A percentile compares a stretch with the other conserved stretches of the same genome.
These are phyloP conservation scores for Cutaneotrichosporon spelunceum DNA, from an alignment of 1,284 basidiomycete species.

Conservation along the genomic window DNA sequence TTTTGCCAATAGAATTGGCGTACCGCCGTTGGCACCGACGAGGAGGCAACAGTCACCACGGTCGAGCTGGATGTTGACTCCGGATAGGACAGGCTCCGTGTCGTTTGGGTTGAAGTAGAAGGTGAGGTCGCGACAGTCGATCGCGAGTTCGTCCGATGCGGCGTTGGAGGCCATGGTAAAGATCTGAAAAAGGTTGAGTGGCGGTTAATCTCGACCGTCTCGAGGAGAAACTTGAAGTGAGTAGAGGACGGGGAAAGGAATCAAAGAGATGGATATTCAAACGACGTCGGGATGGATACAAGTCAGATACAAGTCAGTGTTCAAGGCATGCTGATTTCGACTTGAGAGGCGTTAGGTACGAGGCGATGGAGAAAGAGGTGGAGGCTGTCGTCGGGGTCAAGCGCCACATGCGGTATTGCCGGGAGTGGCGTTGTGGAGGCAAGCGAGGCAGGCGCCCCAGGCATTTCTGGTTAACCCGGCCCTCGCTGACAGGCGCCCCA, in stretches of 20 bases:
- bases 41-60: conserved; percentile 75
- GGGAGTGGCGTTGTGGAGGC: no score
- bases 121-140: conserved; percentile 62
- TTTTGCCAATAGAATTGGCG: conserved; percentile 23
- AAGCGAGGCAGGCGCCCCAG: no score
- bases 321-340: neutral
- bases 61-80: conserved; percentile 65
- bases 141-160: conserved; percentile 39
- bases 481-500: neutral
- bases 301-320: neutral
- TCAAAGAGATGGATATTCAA: neutral
- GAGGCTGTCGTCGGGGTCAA: neutral
- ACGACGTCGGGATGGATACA: neutral
- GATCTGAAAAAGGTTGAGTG: neutral
- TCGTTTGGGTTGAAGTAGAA: conserved; percentile 58
- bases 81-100: conserved; percentile 57
- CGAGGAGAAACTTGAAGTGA: neutral
- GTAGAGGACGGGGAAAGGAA: neutral
- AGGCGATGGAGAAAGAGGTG: neutral
- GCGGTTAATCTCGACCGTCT: neutral
- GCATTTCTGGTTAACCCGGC: no score
- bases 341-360: neutral
- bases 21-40: conserved; percentile 87
- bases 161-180: conserved; percentile 10
- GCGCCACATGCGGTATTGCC: neutral